Base-by-base conservation (phyloP, 148 eudicot species). In the Camellia lanceoleosa region DNA sequence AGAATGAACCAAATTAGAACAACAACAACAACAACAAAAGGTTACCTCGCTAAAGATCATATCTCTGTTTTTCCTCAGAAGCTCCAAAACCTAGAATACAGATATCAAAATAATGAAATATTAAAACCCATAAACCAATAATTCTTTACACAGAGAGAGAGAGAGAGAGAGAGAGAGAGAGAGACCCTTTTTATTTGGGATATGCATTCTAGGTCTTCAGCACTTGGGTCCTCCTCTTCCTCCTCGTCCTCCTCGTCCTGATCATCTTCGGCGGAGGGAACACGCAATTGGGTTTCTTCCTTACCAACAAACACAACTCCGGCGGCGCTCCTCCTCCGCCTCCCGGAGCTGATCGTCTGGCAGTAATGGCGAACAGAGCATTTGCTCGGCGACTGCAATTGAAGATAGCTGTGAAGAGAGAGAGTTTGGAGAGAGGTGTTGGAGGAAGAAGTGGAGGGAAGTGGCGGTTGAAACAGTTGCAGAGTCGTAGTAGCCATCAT, bases 41-140 rank as follows among this genome's bases (percentile, higher is more conserved):
- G 43, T 56, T 84, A 95, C 98, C 97, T 95, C 99, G 52, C 91
- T 90, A 76, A 83, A 95, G 15, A 89, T 77, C 99, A 95, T 95
- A 85, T 95, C 97, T 80, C 99, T 87, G 80, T 93, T 95, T 79
- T 87, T 95, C 90, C 38, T 91, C 41, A 95, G 93, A 73, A 91
- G 89, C 89, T 93, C 97, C 97, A 93, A 87, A 64, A 95, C 97
- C 97, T 95, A 76, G 44, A 78, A 73, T 30, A 30, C 38, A 62
- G 76, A 81, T 23, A 43, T 65, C 49, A 44, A 60, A 52, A 62
- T 64, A 55, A 30, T 1, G 19, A 55, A 59, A 63, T 46, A 30
- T 30, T 30, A 23, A 7, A 18, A n/a, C 61, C 51, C 0, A 7
- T 30, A 38, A 38, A 73, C 1, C 10, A 63, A 42, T 20, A 42